phyloP scores from a whole-genome alignment of 345 rosid genomes.

The Populus euphratica region DNA sequence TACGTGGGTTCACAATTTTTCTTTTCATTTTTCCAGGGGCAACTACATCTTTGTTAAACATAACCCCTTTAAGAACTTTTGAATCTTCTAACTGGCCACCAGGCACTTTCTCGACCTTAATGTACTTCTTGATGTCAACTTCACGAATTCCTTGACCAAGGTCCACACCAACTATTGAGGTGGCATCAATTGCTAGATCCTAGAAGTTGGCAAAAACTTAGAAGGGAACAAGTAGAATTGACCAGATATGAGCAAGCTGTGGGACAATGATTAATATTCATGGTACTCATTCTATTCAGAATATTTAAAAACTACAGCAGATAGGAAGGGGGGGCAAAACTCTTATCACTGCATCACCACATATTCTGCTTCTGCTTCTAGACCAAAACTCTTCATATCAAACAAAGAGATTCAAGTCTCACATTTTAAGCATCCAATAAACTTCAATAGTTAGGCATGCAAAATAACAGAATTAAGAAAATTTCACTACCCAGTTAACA shows the following conservation, averaged over 20 bases:
- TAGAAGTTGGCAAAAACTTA: slow-evolving; percentile 28
- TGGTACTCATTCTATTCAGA: not conserved
- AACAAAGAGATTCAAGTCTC: not conserved
- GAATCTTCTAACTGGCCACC: slow-evolving; percentile 98
- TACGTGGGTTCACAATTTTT: slow-evolving; percentile 75
- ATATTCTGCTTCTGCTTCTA: not conserved
- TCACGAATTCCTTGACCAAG: slow-evolving; percentile 95
- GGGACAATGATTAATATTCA: not conserved
- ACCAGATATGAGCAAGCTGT: not conserved
- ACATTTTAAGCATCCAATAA: not conserved
- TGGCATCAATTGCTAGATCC: slow-evolving; percentile 97
- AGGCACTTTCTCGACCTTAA: slow-evolving; percentile 91
- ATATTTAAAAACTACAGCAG: not conserved
- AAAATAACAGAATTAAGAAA: not conserved
- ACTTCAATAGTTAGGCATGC: not conserved
- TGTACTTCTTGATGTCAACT: slow-evolving; percentile 88
- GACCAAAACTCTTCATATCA: not conserved
- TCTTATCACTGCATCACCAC: not conserved
- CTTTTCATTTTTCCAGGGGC: slow-evolving; percentile 97
- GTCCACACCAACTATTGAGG: slow-evolving; percentile 76
- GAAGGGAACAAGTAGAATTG: not conserved
- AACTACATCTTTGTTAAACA: slow-evolving; percentile 91
- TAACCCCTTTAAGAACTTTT: slow-evolving; percentile 85
- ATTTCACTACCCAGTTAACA: not conserved
- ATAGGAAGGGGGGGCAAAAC: not conserved